Base-by-base conservation (phyloP, 768 basidiomycete species). In the Xerocomus spinulosus region DNA sequence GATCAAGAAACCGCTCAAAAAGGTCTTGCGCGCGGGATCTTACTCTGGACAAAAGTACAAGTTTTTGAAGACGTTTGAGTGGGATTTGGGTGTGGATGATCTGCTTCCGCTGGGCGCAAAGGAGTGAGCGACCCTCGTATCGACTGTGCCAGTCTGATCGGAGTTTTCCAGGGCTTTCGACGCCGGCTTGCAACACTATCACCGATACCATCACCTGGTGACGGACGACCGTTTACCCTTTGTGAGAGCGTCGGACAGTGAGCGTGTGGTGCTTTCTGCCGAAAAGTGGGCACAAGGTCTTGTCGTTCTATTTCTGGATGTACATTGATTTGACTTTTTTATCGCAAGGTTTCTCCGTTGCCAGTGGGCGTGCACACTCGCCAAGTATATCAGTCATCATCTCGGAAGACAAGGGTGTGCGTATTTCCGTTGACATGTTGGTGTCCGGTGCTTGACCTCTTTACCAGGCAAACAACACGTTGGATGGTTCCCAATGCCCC, bases 261-360 rank as follows among this genome's bases (percentile, higher is more conserved):
- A 68, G 9, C 78, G 89, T 13, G 86, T 90, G 4, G 70, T 88
- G 3, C 64, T 76, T 15, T 82, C 84, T 17, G 87, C 87, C 1
- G 69, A 60, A 6, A 87, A 87, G 57, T 91, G 89, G 87, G 72
- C 73, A 2, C 68, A 70, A 49, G 88, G 87, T 82, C 38, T 18
- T 52, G 32, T 9, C 26, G 2, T 24, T 17, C 9, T 3, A 14
- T 33, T 34, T 21, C 9, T 44, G 23, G n/a, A 30, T 21, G 4
- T 14, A 35, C 13, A 21, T 17, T 18, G 20, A 41, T 41, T 42
- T 53, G 12, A 55, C 32, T n/a, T 8, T 30, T 29, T 30, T 10
- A 20, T 28, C 49, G 41, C 30, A 50, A 87, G 87, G 86, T 2
- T 85, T 90, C 59, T 70, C 79, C 3, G 44, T 62, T 17, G 82